Evolutionary conservation across 1,284 basidiomycete species (phyloP), one percentile per base, ranked within the genome.

Genomic region (Irpex sp.): DNA sequence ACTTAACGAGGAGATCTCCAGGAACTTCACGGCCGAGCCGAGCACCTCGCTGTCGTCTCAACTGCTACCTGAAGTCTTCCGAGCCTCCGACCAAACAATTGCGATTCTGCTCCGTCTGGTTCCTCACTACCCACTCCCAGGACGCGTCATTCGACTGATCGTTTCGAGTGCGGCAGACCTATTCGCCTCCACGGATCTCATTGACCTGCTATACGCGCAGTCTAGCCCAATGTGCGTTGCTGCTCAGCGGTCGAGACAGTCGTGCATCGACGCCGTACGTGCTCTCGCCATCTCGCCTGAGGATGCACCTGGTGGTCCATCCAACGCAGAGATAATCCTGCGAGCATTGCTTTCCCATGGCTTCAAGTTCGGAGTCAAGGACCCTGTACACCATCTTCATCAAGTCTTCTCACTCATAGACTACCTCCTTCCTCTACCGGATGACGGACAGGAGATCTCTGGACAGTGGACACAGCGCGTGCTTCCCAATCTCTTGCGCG

Each of bases 361-460:
- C 0, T 65, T 76, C 2, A 66, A 69, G 19, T 69, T 71, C 35
- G 70, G 72, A 14, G 73, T 77, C 37, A 73, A 74, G 14, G 86
- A 90, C 65, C 86, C 86, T 1, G 78, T 78, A 0, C 77, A 80
- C 63, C 84, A 84, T 62, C 67, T 86, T 4, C 69, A 77, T 21
- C 85, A 87, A 65, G 73, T 83, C 3, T 83, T 83, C 67, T 73
- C 73, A 55, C 74, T 91, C 53, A 67, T 90, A 47, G 81, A 87
- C 66, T 74, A 76, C 63, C 69, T 88, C 37, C 73, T 91, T 0
- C 85, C 86, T n/a, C 69, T 69, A 55, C 62, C 70, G 63, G 64
- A 77, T 65, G 58, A 61, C 60, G 61, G 12, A 5, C 39, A 70
- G 16, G 69, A 71, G 6, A 68, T 71, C 71, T 51, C 70, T 67